Base-by-base conservation (phyloP, 805 yeast species). In the Wickerhamiella azymoides region DNA sequence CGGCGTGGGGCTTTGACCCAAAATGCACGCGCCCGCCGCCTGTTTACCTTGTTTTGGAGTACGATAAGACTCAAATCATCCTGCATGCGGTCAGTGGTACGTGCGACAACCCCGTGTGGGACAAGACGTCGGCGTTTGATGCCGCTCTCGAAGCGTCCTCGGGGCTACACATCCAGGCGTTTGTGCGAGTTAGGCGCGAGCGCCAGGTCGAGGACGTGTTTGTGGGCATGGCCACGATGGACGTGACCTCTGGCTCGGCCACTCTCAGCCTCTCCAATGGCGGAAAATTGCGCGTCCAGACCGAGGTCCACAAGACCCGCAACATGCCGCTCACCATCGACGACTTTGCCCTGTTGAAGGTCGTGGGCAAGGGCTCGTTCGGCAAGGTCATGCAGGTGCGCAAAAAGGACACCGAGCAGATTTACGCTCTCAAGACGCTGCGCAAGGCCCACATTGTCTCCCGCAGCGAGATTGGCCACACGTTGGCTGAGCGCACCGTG, bases 321-420 rank as follows among this genome's bases (percentile, higher is more conserved):
- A 55, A 55, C 49, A 53, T 79, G 52, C 80, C 81, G 42, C 68
- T 92, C 41, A 71, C 85, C 1, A 85, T 92, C 53, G 95, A 86
- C 47, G 96, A 89, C 59, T 89, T 92, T 65, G 95, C 86, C 56
- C 67, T 92, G 44, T 71, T 92, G 54, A 92, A 92, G 64, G 98
- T 92, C 18, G 85, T 92, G 46, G 98, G 98, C 32, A 92, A 92
- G 62, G 98, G 98, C 7, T 86, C 96, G 9, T 92, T 92, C 62
- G 98, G 98, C 44, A 92, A 92, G 65, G 98, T 92, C 45, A 92
- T 92, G 97, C 98, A 92, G 64, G 98, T 92, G 36, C 79, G 86
- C 52, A 92, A 92, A 65, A 84, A 84, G 56, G 98, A 92, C 63
- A 92, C 98, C 2, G 81, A 81, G 52, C 93, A 89, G 61, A 79